Percentiles rank a stretch among this genome's conserved stretches.
Conservation (phyloP, 805 yeast species). For the Teunomyces kruisii region DNA sequence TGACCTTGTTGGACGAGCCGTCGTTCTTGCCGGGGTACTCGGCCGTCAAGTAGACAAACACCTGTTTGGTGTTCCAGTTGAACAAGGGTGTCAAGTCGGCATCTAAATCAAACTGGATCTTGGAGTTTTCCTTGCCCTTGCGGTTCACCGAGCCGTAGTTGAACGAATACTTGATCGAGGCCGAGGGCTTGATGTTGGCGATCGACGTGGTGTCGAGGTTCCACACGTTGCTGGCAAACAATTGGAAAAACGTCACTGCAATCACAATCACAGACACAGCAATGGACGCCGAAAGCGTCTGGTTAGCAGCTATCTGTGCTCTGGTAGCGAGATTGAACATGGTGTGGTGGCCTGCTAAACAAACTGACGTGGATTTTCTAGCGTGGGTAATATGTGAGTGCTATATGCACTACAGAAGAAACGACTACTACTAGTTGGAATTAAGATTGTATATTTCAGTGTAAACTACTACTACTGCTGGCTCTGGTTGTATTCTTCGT, state of each 20-base stretch:
- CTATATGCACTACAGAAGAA: too few relatives aligned
- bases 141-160: slow-evolving; percentile 67
- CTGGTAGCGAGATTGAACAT: slow-evolving; percentile 38
- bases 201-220: slow-evolving; percentile 35
- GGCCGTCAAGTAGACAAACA: slow-evolving; percentile 88
- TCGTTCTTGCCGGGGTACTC: slow-evolving; percentile 60
- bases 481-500: slow-evolving; percentile 56
- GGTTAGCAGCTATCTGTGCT: slow-evolving; percentile 52
- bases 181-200: slow-evolving; percentile 33
- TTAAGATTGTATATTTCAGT: not conserved
- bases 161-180: slow-evolving; percentile 53
- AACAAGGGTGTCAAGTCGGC: slow-evolving; percentile 76
- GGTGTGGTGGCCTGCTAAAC: not conserved
- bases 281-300: slow-evolving; percentile 51
- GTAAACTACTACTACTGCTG: not conserved
- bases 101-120: slow-evolving; percentile 68
- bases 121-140: slow-evolving; percentile 74
- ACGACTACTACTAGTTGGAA: too few relatives aligned
- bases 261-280: slow-evolving; percentile 49
- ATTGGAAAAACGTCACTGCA: slow-evolving; percentile 48
- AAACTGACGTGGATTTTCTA: not conserved
- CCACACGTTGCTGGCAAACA: slow-evolving; percentile 47
- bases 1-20: slow-evolving; percentile 60
- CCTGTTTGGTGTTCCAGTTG: slow-evolving; percentile 96
- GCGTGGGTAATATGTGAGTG: too few relatives aligned